Conservation (phyloP, 805 yeast genomes). For the Yarrowia yakushimensis region DNA sequence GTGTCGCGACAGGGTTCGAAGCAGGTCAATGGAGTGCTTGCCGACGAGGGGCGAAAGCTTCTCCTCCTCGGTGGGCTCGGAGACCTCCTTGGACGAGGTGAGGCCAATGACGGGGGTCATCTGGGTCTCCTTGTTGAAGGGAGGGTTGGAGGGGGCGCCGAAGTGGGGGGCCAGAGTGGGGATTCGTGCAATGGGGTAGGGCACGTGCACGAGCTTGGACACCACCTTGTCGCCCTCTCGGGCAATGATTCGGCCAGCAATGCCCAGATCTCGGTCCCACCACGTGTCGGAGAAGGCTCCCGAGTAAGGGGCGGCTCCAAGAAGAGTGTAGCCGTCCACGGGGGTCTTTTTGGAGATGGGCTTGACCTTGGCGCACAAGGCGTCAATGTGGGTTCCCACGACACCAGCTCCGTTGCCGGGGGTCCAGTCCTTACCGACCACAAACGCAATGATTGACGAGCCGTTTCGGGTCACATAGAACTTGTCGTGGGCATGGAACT, state of each 20-base stretch:
- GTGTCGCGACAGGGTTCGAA: conserved; percentile 62
- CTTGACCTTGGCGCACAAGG: conserved; percentile 62
- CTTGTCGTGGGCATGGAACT: conserved; percentile 31
- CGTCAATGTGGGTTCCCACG: conserved; percentile 68
- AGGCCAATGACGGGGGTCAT: conserved; percentile 73
- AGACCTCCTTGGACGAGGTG: conserved; percentile 38
- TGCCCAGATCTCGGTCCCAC: conserved; percentile 81
- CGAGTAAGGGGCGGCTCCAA: conserved; percentile 79
- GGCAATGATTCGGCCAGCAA: conserved; percentile 70
- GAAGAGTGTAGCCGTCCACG: conserved; percentile 67
- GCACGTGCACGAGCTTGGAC: conserved; percentile 35
- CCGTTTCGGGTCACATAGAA: conserved; percentile 64
- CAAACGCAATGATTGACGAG: conserved; percentile 64
- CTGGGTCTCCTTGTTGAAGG: conserved; percentile 69
- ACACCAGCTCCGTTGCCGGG: conserved; percentile 57
- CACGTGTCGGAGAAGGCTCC: conserved; percentile 63
- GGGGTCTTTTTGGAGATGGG: conserved; percentile 58
- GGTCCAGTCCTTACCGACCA: conserved; percentile 62
- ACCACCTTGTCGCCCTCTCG: conserved; percentile 38
- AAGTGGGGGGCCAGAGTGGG: conserved; percentile 83
- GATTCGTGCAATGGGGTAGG: conserved; percentile 57
- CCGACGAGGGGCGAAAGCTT: conserved; percentile 59
- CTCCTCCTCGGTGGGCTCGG: conserved; percentile 56
- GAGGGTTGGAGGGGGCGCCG: conserved; percentile 60
- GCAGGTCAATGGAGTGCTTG: conserved; percentile 59